phyloP scores from a whole-genome alignment of 352 stramenopile genomes.

The Plasmopara viticola region DNA sequence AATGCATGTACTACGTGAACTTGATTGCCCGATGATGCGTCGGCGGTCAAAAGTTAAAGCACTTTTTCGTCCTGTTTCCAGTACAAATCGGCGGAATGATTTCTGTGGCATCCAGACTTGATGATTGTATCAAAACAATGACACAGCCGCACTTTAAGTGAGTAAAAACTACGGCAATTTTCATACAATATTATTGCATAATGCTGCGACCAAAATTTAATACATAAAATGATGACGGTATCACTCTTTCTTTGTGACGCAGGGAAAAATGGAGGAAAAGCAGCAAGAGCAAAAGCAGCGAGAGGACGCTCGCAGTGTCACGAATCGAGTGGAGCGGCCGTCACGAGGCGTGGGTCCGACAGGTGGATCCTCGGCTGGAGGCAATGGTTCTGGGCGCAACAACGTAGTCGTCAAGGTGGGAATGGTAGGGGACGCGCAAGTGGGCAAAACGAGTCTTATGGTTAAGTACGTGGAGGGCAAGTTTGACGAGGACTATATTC shows the following conservation, averaged over 20 bases:
- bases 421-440: constrained; percentile 92
- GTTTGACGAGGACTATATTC: constrained; percentile 95
- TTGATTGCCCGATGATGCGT: too few species aligned
- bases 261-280: constrained; percentile 19
- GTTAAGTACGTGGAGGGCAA: constrained; percentile 95
- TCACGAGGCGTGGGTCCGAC: constrained; percentile 26
- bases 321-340: constrained; percentile 19
- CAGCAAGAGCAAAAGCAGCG: constrained; percentile 24
- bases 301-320: constrained; percentile 14
- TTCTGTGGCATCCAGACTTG: too few species aligned
- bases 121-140: too few species aligned
- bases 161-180: too few species aligned
- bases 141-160: too few species aligned
- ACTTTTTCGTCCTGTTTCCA: too few species aligned
- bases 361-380: constrained; percentile 13
- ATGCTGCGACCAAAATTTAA: neutral
- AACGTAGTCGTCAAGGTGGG: constrained; percentile 90
- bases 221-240: neutral
- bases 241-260: neutral
- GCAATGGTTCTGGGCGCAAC: constrained; percentile 51
- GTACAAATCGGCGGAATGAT: too few species aligned
- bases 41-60: too few species aligned
- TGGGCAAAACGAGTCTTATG: constrained; percentile 95
- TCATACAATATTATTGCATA: too few species aligned
- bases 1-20: too few species aligned